phyloP scores from a whole-genome alignment of 2,329 filamentous ascomycete species.

The Colletotrichum navitas region DNA sequence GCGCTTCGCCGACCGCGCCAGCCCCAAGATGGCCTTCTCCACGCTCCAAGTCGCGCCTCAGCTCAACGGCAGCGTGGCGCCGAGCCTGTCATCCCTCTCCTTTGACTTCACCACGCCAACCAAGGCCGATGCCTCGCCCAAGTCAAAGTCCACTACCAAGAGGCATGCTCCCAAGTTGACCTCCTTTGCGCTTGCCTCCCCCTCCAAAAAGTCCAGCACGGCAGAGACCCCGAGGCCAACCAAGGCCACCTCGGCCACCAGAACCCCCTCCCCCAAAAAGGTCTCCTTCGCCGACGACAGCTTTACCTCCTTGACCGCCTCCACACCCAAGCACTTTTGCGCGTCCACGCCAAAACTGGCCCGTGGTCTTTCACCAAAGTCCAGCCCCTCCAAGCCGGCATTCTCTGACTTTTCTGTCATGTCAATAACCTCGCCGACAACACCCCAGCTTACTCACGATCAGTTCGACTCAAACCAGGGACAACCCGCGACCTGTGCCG shows the following conservation, averaged over 20 bases:
- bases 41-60: conserved; percentile 4
- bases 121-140: conserved; percentile 23
- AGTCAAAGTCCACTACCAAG: conserved; percentile 32
- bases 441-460: background rate
- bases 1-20: conserved; percentile 10
- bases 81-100: conserved; percentile 6
- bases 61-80: conserved; percentile 13
- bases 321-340: background rate
- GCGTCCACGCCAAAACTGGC: conserved; percentile 17
- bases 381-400: conserved; percentile 24
- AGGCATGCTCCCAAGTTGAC: conserved; percentile 22
- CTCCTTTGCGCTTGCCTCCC: conserved; percentile 11
- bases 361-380: conserved; percentile 14
- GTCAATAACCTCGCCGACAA: conserved; percentile 24
- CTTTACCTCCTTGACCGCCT: conserved; percentile 12
- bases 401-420: conserved; percentile 25
- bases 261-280: conserved; percentile 34
- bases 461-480: background rate
- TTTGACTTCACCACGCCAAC: conserved; percentile 35
- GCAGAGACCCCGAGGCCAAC: conserved; percentile 21
- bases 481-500: background rate
- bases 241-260: background rate
- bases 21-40: conserved; percentile 26
- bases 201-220: conserved; percentile 21
- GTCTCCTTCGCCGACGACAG: conserved; percentile 31